These are phyloP conservation scores for Rhynchospora pubera DNA, from an alignment of 176 grass and related monocot species.

Conservation along the genomic window DNA sequence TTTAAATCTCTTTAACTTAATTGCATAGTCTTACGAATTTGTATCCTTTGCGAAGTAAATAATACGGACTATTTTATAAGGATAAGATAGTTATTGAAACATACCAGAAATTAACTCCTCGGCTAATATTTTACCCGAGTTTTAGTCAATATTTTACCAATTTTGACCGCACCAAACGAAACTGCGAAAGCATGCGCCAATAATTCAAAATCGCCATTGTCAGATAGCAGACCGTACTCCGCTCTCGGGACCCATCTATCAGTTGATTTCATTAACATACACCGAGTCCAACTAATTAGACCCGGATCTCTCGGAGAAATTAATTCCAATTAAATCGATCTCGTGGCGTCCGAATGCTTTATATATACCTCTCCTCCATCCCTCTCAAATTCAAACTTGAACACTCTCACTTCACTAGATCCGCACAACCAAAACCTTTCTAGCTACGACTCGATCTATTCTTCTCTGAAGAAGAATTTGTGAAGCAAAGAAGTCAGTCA, in stretches of 20 bases:
- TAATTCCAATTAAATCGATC: constrained; percentile 14
- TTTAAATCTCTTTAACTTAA: too few species aligned
- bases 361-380: background rate
- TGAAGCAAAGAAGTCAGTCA: background rate
- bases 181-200: background rate
- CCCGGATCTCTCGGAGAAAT: background rate
- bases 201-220: background rate
- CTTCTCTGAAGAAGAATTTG: background rate
- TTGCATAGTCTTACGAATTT: too few species aligned
- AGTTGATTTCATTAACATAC: background rate
- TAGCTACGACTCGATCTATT: background rate
- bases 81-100: too few species aligned
- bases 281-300: background rate
- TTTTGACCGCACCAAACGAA: background rate
- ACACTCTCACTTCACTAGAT: background rate
- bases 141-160: too few species aligned
- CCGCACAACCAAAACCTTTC: background rate
- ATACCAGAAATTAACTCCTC: too few species aligned
- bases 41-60: too few species aligned
- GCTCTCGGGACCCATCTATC: background rate
- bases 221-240: background rate
- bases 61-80: too few species aligned
- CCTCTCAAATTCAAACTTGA: constrained; percentile 5
- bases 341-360: constrained; percentile 3
- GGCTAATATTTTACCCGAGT: too few species aligned